These are phyloP conservation scores for Phaeosphaeriaceae sp. DNA, from an alignment of 2,329 filamentous ascomycete genomes.

Conservation along the genomic window DNA sequence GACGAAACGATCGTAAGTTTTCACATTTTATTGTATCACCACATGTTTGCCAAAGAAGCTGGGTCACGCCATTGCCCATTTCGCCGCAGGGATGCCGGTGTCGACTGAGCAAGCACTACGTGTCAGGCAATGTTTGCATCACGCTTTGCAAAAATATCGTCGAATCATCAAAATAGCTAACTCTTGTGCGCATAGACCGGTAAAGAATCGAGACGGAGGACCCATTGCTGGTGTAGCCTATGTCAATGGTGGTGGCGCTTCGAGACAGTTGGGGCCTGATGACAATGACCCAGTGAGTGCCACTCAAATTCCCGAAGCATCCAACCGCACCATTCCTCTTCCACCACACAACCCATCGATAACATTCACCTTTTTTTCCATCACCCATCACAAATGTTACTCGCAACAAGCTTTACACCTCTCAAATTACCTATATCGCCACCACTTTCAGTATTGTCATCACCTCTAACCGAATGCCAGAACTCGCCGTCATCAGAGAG, in stretches of 20 bases:
- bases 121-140: constrained; percentile 40
- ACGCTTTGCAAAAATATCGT: constrained; percentile 20
- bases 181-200: constrained; percentile 62
- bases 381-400: constrained; percentile 42
- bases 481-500: constrained; percentile 64
- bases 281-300: constrained; percentile 62
- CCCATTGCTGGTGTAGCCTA: constrained; percentile 71
- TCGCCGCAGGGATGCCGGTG: constrained; percentile 31
- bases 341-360: constrained; percentile 44
- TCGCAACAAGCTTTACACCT: constrained; percentile 34
- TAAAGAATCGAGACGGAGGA: constrained; percentile 73
- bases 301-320: constrained; percentile 51
- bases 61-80: constrained; percentile 32
- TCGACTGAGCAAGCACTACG: constrained; percentile 44
- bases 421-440: constrained; percentile 45
- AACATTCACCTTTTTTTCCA: constrained; percentile 33
- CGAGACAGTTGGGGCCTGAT: constrained; percentile 67
- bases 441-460: constrained; percentile 43
- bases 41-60: constrained; percentile 16
- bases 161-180: constrained; percentile 40
- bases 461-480: constrained; percentile 51
- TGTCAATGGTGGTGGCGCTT: constrained; percentile 62
- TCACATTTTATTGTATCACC: constrained; percentile 12
- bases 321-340: constrained; percentile 50
- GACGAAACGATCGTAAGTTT: constrained; percentile 49